A percentile compares a stretch with the other conserved stretches of the same genome.
Evolutionary conservation across 2,329 filamentous ascomycete species (phyloP).

Genomic region (Colletotrichum filicis): DNA sequence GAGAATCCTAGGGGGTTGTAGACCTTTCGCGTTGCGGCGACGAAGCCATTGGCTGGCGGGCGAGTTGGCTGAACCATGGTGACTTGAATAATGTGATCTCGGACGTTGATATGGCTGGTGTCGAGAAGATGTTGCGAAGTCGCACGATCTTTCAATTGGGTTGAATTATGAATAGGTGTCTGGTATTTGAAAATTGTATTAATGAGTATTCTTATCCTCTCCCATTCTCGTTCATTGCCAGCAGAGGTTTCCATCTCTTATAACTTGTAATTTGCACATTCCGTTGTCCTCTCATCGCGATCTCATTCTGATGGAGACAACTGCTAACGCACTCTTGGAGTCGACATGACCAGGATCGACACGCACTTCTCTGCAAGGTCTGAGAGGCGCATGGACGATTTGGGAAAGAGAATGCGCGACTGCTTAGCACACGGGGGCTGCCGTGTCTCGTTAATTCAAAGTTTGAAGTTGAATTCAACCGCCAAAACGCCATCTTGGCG

Average conservation of each 20-base stretch:
- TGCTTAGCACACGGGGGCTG: neutral
- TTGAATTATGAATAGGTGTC: too few relatives aligned
- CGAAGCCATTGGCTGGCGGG: slow-evolving; percentile 37
- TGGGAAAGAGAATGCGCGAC: slow-evolving; percentile 7
- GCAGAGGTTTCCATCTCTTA: neutral
- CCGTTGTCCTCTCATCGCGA: neutral
- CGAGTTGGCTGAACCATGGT: slow-evolving; percentile 23
- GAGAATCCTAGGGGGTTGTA: slow-evolving; percentile 64
- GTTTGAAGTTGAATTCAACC: neutral
- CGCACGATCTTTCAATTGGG: neutral
- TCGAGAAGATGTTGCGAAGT: neutral
- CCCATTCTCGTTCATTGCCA: too few relatives aligned
- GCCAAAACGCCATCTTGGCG: slow-evolving; percentile 6
- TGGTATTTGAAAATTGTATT: neutral
- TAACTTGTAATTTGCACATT: neutral
- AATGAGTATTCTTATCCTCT: too few relatives aligned
- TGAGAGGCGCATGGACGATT: neutral
- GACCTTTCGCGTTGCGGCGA: slow-evolving; percentile 40
- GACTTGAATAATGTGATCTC: neutral
- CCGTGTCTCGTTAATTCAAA: neutral
- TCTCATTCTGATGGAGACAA: neutral
- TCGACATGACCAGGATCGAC: neutral
- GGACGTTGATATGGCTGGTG: neutral
- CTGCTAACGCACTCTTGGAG: neutral
- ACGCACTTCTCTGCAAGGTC: neutral